Percentiles rank a stretch among this genome's conserved stretches.
phyloP scores from a whole-genome alignment of 108 stramenopile species.

The Cylindrotheca fusiformis region DNA sequence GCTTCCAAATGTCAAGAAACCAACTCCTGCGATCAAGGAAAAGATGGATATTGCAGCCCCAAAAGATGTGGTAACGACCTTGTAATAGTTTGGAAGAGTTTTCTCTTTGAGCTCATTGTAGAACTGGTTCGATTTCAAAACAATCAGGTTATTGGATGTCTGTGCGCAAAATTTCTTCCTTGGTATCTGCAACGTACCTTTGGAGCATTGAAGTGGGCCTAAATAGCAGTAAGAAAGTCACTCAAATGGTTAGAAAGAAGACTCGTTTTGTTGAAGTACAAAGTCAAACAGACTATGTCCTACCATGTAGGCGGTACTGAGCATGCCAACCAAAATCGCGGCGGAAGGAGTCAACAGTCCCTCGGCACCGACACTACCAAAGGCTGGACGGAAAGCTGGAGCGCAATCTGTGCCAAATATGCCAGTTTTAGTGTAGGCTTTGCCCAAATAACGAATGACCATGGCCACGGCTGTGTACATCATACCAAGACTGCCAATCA shows the following conservation, averaged over 20 bases:
- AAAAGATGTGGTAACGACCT: conserved; percentile 80
- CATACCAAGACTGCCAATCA: conserved; percentile 90
- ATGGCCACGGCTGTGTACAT: conserved; percentile 84
- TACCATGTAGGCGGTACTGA: conserved; percentile 91
- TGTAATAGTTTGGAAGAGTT: conserved; percentile 81
- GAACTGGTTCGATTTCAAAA: conserved; percentile 42
- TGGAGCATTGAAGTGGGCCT: conserved; percentile 96
- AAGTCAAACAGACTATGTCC: too few species aligned
- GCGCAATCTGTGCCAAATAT: conserved; percentile 63
- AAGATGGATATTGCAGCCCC: conserved; percentile 70
- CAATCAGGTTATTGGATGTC: not conserved
- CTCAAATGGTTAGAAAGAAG: not conserved
- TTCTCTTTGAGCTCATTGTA: conserved; percentile 92
- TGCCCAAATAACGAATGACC: conserved; percentile 75
- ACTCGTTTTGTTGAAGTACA: not conserved
- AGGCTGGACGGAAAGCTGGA: conserved; percentile 55
- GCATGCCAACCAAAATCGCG: conserved; percentile 91
- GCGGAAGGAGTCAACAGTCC: conserved; percentile 78
- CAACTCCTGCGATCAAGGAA: conserved; percentile 73
- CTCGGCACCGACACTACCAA: conserved; percentile 65
- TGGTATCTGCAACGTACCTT: conserved; percentile 64
- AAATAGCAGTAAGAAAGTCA: conserved; percentile 80
- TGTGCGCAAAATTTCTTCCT: too few species aligned
- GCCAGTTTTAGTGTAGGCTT: conserved; percentile 72
- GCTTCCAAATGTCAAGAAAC: conserved; percentile 92